These are phyloP conservation scores for Noccaea bulbosa DNA, from an alignment of 345 rosid species.

Conservation along the genomic window DNA sequence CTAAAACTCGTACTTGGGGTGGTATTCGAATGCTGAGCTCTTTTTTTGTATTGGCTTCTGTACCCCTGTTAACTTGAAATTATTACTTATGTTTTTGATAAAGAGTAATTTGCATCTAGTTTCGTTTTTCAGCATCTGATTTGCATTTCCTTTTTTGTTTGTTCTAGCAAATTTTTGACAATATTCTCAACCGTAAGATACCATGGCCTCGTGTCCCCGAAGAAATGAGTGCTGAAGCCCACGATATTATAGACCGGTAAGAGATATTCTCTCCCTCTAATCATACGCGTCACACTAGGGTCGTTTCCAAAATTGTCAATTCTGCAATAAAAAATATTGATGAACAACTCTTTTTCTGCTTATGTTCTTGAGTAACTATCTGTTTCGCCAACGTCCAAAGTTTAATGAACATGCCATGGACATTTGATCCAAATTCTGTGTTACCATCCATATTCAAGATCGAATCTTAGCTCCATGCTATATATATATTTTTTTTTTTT, in stretches of 20 bases:
- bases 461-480: conserved; percentile 8
- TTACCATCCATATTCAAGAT: conserved; percentile 17
- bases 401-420: conserved; percentile 14
- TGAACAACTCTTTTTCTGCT: conserved; percentile 4
- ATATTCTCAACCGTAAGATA: conserved; percentile 96
- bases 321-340: neutral
- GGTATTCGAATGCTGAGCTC: neutral
- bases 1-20: neutral
- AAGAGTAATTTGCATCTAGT: conserved; percentile 6
- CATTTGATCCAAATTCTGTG: neutral
- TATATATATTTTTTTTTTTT: conserved; percentile 1
- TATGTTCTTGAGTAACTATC: conserved; percentile 14
- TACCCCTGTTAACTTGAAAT: conserved; percentile 6
- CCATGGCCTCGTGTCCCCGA: conserved; percentile 92
- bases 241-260: conserved; percentile 87
- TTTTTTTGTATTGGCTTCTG: neutral
- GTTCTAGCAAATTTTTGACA: conserved; percentile 88
- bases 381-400: neutral
- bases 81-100: neutral
- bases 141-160: conserved; percentile 38
- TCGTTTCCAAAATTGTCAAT: neutral
- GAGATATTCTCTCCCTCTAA: conserved; percentile 28
- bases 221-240: conserved; percentile 86
- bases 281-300: neutral
- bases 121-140: conserved; percentile 20